Conservation (phyloP, 2,329 filamentous ascomycete genomes). For the Phialophora verrucosa region DNA sequence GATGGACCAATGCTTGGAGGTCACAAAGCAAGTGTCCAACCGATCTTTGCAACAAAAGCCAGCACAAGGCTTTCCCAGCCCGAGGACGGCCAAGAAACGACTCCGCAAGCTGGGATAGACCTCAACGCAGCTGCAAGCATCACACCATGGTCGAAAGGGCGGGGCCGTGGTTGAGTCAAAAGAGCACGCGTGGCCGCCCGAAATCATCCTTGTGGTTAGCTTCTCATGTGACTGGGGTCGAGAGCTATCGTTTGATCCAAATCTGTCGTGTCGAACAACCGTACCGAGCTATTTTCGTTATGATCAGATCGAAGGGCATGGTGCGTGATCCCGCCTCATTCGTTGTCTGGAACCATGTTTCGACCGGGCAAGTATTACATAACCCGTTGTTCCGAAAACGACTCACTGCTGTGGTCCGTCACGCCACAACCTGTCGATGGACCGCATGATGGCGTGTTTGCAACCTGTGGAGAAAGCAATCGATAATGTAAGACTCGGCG, state of each 20-base stretch:
- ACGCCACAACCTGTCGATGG: slow-evolving; percentile 8
- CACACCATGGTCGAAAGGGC: not conserved
- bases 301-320: not conserved
- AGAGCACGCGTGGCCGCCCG: not conserved
- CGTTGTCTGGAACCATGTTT: not conserved
- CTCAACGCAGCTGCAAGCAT: not conserved
- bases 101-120: not conserved
- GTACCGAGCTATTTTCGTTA: not conserved
- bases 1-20: not conserved
- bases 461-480: slow-evolving; percentile 3
- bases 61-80: not conserved
- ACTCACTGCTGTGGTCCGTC: not conserved
- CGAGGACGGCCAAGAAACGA: not conserved
- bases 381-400: slow-evolving; percentile 9
- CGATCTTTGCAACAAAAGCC: not conserved
- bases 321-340: not conserved
- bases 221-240: not conserved
- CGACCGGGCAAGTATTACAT: slow-evolving; percentile 4
- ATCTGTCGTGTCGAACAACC: not conserved
- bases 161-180: not conserved
- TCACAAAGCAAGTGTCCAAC: not conserved
- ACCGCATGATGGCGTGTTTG: slow-evolving; percentile 10
- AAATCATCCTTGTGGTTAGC: not conserved
- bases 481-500: not conserved
- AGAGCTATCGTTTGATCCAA: not conserved